Percentiles rank a stretch among this genome's conserved stretches.
phyloP scores from a whole-genome alignment of 1,284 basidiomycete genomes.

The Leccinum griseonigrum region DNA sequence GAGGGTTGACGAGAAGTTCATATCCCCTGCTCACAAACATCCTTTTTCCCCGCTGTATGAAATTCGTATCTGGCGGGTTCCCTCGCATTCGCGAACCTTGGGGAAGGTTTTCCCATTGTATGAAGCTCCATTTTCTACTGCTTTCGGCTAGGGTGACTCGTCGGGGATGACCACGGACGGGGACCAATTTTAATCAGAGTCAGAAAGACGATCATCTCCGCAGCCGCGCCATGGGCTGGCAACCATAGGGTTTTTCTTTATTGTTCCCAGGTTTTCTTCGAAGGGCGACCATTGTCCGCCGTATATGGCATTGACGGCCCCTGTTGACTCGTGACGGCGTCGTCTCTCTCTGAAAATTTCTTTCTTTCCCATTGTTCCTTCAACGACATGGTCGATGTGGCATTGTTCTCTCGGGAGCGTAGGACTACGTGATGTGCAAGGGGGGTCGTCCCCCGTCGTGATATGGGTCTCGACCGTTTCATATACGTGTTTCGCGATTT shows the following conservation, averaged over 20 bases:
- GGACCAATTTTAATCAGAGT: neutral
- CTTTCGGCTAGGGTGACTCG: neutral
- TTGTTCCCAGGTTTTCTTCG: slow-evolving; percentile 10
- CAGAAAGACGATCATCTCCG: slow-evolving; percentile 12
- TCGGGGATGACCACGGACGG: neutral
- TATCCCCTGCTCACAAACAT: slow-evolving; percentile 7
- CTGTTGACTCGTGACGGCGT: slow-evolving; percentile 1
- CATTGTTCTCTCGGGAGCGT: slow-evolving; percentile 17
- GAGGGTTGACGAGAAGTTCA: slow-evolving; percentile 13
- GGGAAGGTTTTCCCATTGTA: neutral
- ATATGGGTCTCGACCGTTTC: slow-evolving; percentile 2
- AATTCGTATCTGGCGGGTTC: neutral
- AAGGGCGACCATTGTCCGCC: slow-evolving; percentile 25
- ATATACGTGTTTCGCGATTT: slow-evolving; percentile 8
- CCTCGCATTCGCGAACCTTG: neutral
- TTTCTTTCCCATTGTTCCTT: slow-evolving; percentile 18
- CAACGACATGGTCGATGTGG: slow-evolving; percentile 1
- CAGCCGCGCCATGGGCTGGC: slow-evolving; percentile 5
- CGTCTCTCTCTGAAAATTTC: neutral
- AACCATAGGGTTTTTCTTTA: slow-evolving; percentile 3
- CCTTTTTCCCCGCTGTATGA: slow-evolving; percentile 7
- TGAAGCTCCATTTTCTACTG: neutral
- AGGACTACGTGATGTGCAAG: slow-evolving; percentile 11
- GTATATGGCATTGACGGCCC: slow-evolving; percentile 12
- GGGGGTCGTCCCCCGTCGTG: neutral